Percentiles rank a stretch among this genome's conserved stretches.
Conservation (phyloP, 75 land plant species). For the Pseudotsuga menziesii region DNA sequence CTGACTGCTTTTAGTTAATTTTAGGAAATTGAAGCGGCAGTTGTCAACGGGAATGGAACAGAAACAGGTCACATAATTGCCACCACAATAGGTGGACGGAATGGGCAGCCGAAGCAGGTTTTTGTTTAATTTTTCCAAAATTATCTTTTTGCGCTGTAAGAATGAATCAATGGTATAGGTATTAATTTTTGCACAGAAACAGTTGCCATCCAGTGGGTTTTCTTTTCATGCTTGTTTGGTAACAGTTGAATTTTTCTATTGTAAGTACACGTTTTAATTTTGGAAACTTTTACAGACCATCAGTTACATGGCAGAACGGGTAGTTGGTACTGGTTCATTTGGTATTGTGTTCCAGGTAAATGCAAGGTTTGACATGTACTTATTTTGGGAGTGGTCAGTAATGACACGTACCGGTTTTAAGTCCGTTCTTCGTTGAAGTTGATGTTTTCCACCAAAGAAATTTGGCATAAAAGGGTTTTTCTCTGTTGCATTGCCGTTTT, state of each 20-base stretch:
- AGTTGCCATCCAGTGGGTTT: too few species aligned
- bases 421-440: too few species aligned
- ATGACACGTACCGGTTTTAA: too few species aligned
- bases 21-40: too few species aligned
- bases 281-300: constrained; percentile 32
- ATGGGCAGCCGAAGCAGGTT: constrained; percentile 93
- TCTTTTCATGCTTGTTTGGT: too few species aligned
- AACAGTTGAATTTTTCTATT: background rate
- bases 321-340: constrained; percentile 88
- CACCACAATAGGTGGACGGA: constrained; percentile 81
- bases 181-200: too few species aligned
- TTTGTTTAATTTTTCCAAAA: background rate
- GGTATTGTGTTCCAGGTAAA: constrained; percentile 77
- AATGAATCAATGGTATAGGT: background rate
- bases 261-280: background rate
- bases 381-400: too few species aligned
- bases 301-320: constrained; percentile 82
- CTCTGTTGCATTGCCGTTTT: too few species aligned
- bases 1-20: too few species aligned
- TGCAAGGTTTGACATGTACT: background rate
- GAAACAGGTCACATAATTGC: constrained; percentile 87
- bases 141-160: background rate
- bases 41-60: constrained; percentile 30
- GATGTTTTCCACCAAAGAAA: too few species aligned
- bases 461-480: too few species aligned